Evolutionary conservation across 2,329 filamentous ascomycete species (phyloP), one percentile per base, ranked within the genome.

Genomic region (Dothistroma pini): DNA sequence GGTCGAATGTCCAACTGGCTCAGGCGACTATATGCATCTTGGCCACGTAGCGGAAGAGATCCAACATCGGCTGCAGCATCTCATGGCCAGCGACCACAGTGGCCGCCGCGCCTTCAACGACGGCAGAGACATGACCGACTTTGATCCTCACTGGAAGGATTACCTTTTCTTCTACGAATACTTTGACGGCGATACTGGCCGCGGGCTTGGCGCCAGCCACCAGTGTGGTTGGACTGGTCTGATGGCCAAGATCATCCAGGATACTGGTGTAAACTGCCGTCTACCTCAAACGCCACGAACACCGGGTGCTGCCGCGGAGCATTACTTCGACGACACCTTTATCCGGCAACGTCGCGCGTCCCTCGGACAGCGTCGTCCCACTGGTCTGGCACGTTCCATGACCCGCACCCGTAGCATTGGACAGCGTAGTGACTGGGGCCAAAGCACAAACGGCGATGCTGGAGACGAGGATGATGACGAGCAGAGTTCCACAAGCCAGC

Each of bases 181-280:
- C 81, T 97, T 97, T 73, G 93, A 97, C 72, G 93, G 92, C 44
- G 93, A 97, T 74, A 88, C 83, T 55, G 93, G 93, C 14, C 89
- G 92, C 67, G 93, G 95, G 16, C 83, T 97, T 1, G 93, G 93
- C 60, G 91, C 93, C 41, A 93, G 88, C 53, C 95, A 97, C 76
- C 95, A 97, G 76, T 96, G 91, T 72, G 93, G 93, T 54, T 97
- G 95, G 93, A 97, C 93, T 41, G 93, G 93, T 25, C 77, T 97
- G 68, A 92, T 97, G 74, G 93, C 93, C 29, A 93, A 96, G 77
- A 90, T 97, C 86, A 97, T 97, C 62, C 93, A 97, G 70, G 95
- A 97, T 72, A 97, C 93, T 68, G 93, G 93, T 68, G 84, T 96
- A 72, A 95, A 87, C 74, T 96, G 93, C 75, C 90, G 93, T 70